phyloP scores from a whole-genome alignment of 2,329 filamentous ascomycete genomes.

The Kalaharituber pfeilii region DNA sequence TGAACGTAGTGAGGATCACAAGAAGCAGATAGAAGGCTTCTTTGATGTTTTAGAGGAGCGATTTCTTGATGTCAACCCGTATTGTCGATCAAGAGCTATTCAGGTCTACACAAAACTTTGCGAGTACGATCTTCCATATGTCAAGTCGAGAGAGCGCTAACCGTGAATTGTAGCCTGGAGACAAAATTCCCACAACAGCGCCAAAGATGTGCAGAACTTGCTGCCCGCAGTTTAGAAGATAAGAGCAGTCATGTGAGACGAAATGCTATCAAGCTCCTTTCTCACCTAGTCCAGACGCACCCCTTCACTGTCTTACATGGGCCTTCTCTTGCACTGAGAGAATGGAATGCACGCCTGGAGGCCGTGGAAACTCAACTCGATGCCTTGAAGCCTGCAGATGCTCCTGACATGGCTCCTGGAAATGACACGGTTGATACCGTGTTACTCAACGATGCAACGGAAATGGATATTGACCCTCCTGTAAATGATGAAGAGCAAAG shows the following conservation, averaged over 20 bases:
- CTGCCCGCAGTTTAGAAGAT: slow-evolving; percentile 78
- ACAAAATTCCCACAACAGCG: slow-evolving; percentile 88
- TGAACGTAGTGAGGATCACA: slow-evolving; percentile 79
- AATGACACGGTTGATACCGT: slow-evolving; percentile 57
- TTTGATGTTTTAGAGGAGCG: slow-evolving; percentile 93
- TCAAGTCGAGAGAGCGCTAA: too few relatives aligned
- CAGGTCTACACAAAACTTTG: slow-evolving; percentile 78
- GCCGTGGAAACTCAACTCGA: slow-evolving; percentile 69
- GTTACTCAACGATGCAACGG: slow-evolving; percentile 75
- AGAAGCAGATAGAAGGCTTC: slow-evolving; percentile 88
- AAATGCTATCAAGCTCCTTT: slow-evolving; percentile 85
- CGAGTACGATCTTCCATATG: slow-evolving; percentile 31
- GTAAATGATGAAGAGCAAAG: slow-evolving; percentile 35
- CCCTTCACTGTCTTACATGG: slow-evolving; percentile 87
- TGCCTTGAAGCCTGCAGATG: slow-evolving; percentile 59
- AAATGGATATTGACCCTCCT: slow-evolving; percentile 48
- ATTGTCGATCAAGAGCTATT: slow-evolving; percentile 77
- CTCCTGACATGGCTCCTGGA: slow-evolving; percentile 48
- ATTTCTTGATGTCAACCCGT: slow-evolving; percentile 91
- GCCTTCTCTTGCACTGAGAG: slow-evolving; percentile 63
- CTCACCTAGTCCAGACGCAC: slow-evolving; percentile 77
- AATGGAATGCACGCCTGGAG: slow-evolving; percentile 70
- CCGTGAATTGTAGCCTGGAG: slow-evolving; percentile 38
- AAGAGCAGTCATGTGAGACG: slow-evolving; percentile 94
- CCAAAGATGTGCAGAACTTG: slow-evolving; percentile 72